Conservation (phyloP, 2,329 filamentous ascomycete species). For the Chalaropsis ovoidea region DNA sequence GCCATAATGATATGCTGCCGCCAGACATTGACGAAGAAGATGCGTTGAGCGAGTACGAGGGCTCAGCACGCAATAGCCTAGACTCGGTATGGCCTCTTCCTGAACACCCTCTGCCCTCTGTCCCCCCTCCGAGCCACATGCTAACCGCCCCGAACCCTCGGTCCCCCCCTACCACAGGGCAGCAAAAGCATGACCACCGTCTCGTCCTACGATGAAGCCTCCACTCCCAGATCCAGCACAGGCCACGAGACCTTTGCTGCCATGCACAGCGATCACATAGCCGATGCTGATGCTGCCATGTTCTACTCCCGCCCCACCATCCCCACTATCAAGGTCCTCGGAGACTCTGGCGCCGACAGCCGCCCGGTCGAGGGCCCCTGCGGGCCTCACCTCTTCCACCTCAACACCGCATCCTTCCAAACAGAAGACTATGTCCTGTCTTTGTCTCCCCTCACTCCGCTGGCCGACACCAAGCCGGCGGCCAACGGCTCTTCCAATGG, state of each 20-base stretch:
- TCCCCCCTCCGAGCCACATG: not conserved
- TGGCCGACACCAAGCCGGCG: constrained; percentile 10
- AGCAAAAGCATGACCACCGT: constrained; percentile 73
- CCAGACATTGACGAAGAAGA: constrained; percentile 30
- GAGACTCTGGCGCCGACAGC: constrained; percentile 31
- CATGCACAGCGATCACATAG: constrained; percentile 11
- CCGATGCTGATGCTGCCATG: constrained; percentile 44
- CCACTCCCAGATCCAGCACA: constrained; percentile 61
- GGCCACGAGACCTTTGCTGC: constrained; percentile 34
- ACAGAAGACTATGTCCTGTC: constrained; percentile 49
- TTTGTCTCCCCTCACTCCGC: constrained; percentile 62
- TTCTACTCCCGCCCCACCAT: constrained; percentile 42
- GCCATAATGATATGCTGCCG: constrained; percentile 35
- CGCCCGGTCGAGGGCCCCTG: constrained; percentile 65
- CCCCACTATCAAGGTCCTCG: constrained; percentile 9
- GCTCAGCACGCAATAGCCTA: constrained; percentile 56
- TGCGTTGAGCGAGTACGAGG: constrained; percentile 47
- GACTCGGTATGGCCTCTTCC: constrained; percentile 70
- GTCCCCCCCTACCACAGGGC: constrained; percentile 39
- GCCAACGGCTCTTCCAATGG: not conserved
- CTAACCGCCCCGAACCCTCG: not conserved
- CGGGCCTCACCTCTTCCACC: constrained; percentile 78
- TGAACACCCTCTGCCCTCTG: constrained; percentile 25
- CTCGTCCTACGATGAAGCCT: constrained; percentile 74
- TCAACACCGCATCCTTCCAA: constrained; percentile 47